phyloP scores from a whole-genome alignment of 106 monocot species.

The Posidonia australis region DNA sequence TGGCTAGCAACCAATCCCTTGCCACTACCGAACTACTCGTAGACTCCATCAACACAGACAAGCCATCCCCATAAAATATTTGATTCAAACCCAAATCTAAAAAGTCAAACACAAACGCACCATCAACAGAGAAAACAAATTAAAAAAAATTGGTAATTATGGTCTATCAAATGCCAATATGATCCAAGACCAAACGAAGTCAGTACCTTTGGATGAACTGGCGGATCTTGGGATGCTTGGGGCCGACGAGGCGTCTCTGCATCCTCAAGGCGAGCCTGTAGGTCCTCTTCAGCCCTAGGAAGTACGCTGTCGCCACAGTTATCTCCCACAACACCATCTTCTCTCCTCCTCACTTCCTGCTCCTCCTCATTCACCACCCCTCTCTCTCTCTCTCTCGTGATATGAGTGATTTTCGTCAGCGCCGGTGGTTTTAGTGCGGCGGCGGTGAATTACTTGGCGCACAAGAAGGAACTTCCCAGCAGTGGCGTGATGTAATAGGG shows the following conservation, averaged over 20 bases:
- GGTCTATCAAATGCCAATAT: background rate
- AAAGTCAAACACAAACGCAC: too few relatives aligned
- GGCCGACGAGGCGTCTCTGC: slow-evolving; percentile 34
- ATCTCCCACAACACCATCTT: slow-evolving; percentile 79
- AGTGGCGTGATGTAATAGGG: too few relatives aligned
- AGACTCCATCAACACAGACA: too few relatives aligned
- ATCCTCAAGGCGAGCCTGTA: slow-evolving; percentile 51
- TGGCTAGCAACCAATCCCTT: too few relatives aligned
- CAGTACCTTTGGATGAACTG: slow-evolving; percentile 29
- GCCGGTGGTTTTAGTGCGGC: too few relatives aligned
- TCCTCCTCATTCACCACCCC: slow-evolving; percentile 3
- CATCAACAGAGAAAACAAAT: background rate
- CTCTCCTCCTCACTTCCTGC: background rate
- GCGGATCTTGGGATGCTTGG: slow-evolving; percentile 31
- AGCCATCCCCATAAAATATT: too few relatives aligned
- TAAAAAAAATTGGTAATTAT: background rate
- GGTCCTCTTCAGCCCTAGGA: slow-evolving; percentile 56
- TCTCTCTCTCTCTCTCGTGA: slow-evolving; percentile 9
- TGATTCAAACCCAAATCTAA: too few relatives aligned
- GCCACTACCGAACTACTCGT: too few relatives aligned
- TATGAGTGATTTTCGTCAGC: too few relatives aligned
- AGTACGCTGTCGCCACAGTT: slow-evolving; percentile 58
- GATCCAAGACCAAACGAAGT: background rate
- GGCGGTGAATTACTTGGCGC: too few relatives aligned
- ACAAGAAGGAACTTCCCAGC: too few relatives aligned